Evolutionary conservation across 1,139 yeast genomes (phyloP).

Genomic region (Meyerozyma elateridarum): DNA sequence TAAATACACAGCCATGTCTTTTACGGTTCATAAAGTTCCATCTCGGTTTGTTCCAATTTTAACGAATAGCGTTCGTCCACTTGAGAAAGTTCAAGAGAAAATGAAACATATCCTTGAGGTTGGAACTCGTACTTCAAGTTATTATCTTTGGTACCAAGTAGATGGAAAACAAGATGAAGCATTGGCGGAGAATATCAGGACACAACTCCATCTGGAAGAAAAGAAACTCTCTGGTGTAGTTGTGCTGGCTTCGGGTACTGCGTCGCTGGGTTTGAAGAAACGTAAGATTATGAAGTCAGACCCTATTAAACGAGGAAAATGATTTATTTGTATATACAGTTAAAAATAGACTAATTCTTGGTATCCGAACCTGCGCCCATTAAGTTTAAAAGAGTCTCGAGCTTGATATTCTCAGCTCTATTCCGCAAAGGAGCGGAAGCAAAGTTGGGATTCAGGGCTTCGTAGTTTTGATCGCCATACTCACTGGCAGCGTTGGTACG

Average conservation of each 20-base stretch:
- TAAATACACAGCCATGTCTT: slow-evolving; percentile 58
- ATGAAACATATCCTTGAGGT: slow-evolving; percentile 59
- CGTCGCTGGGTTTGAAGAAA: slow-evolving; percentile 20
- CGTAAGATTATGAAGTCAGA: slow-evolving; percentile 23
- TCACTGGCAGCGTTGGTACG: slow-evolving; percentile 17
- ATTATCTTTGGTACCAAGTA: slow-evolving; percentile 78
- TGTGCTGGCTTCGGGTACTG: slow-evolving; percentile 13
- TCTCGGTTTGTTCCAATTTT: slow-evolving; percentile 64
- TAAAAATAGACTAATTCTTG: slow-evolving; percentile 10
- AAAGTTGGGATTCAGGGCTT: slow-evolving; percentile 30
- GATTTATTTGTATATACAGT: slow-evolving; percentile 10
- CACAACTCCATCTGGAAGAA: slow-evolving; percentile 35
- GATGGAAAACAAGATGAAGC: slow-evolving; percentile 73
- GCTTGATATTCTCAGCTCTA: slow-evolving; percentile 28
- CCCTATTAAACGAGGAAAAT: slow-evolving; percentile 9
- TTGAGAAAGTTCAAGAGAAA: slow-evolving; percentile 48
- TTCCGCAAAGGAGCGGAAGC: slow-evolving; percentile 33
- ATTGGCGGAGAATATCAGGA: slow-evolving; percentile 46
- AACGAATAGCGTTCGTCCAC: slow-evolving; percentile 58
- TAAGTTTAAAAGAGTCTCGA: slow-evolving; percentile 32
- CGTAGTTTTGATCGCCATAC: slow-evolving; percentile 20
- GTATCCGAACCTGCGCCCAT: slow-evolving; percentile 10
- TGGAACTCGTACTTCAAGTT: slow-evolving; percentile 60
- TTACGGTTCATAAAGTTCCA: slow-evolving; percentile 61
- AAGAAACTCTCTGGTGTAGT: slow-evolving; percentile 38